Evolutionary conservation across 2,329 filamentous ascomycete species (phyloP), one percentile per base, ranked within the genome.

Genomic region (Calonectria henricotiae): DNA sequence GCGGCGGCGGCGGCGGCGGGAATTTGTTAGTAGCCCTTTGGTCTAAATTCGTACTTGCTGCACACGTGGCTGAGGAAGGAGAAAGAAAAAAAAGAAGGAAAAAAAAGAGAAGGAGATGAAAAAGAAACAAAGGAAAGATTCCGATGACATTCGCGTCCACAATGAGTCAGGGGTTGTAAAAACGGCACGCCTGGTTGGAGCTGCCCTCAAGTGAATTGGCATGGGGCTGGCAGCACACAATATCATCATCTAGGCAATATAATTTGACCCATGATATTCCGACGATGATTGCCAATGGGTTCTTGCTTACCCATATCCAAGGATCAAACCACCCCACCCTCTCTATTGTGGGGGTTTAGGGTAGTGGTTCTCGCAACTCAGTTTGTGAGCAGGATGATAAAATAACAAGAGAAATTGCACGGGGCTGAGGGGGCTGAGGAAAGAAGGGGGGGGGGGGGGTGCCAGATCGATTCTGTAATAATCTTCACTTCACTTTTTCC

Each of bases 281-380:
- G 35, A 37, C 9, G 12, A 37, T 37, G 12, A 3, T 37, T 37
- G 12, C 35, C 35, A 37, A 37, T 37, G 35, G 35, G 35, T 37
- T 37, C 5, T 37, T 37, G 35, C 35, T 37, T 37, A 37, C 35
- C 8, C 11, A 37, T 3, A 13, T 37, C 12, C 9, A 37, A 37
- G 35, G 11, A 37, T 3, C 9, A 37, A 37, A 37, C 9, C 35
- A 6, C 35, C 35, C 35, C 35, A 37, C 35, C 35, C 27, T 30
- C 27, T 37, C 8, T 37, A 8, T 9, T 11, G 5, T 9, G 8
- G 35, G 39, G 46, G 55, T 62, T 61, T 55, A 70, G 63, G 69
- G 58, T 65, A 60, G 27, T 5, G 23, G 41, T 11, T 39, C 30
- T 32, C 11, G n/a, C 13, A 15, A 12, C 13, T 32, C 51, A 58